phyloP scores from a whole-genome alignment of 139 green algal species.

The Zygnema circumcarinatum region DNA sequence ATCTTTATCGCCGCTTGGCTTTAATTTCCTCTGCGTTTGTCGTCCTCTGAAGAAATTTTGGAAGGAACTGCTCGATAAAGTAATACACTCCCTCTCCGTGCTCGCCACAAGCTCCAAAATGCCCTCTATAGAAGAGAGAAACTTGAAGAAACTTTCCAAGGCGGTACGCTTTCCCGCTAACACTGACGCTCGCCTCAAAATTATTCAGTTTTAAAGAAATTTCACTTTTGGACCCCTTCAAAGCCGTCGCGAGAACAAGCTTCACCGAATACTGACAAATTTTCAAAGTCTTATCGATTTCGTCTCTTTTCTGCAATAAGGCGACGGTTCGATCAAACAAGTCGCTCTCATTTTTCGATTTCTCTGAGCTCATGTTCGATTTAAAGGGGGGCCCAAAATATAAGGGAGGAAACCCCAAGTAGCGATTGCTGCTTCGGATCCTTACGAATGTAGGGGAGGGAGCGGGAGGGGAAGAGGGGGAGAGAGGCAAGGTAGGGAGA shows the following conservation, averaged over 20 bases:
- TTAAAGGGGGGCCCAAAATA: background rate
- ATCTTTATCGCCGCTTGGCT: no score
- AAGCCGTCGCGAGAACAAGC: background rate
- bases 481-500: no score
- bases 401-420: background rate
- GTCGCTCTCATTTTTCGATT: no score
- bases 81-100: slow-evolving; percentile 47
- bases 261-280: slow-evolving; percentile 45
- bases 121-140: background rate
- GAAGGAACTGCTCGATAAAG: slow-evolving; percentile 51
- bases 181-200: slow-evolving; percentile 49
- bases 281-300: slow-evolving; percentile 53
- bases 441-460: background rate
- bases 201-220: slow-evolving; percentile 3
- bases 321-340: slow-evolving; percentile 33
- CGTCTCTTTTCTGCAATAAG: slow-evolving; percentile 55
- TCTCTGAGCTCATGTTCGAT: no score
- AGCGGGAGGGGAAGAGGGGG: no score
- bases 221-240: background rate
- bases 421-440: background rate
- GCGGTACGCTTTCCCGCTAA: slow-evolving; percentile 42
- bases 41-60: no score
- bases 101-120: slow-evolving; percentile 46
- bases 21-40: no score
- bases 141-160: slow-evolving; percentile 48